A percentile compares a stretch with the other conserved stretches of the same genome.
phyloP scores from a whole-genome alignment of 192 early-diverging fungal genomes.

The Linnemannia schmuckeri region DNA sequence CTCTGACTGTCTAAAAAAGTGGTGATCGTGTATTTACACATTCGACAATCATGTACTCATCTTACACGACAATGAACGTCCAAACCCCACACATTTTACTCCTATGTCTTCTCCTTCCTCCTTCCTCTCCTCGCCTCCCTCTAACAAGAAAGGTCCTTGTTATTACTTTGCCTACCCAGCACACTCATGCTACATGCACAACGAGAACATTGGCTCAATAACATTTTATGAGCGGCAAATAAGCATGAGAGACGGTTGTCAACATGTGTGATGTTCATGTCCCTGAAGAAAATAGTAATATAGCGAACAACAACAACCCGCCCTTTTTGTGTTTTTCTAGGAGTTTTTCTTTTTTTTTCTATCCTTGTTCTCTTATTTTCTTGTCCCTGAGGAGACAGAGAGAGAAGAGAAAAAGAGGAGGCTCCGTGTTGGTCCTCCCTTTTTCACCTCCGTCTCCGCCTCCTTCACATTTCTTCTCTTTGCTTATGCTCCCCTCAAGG shows the following conservation, averaged over 20 bases:
- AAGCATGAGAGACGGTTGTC: neutral
- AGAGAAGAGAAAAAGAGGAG: neutral
- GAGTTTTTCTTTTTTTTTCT: neutral
- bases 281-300: neutral
- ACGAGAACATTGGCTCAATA: neutral
- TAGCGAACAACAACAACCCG: neutral
- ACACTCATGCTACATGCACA: neutral
- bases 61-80: neutral
- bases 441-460: neutral
- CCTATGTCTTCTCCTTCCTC: neutral
- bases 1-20: too few species aligned
- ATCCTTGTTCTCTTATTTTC: neutral
- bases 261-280: neutral
- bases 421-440: neutral
- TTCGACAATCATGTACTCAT: too few species aligned
- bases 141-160: neutral
- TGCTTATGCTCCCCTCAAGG: neutral
- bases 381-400: slow-evolving; percentile 3
- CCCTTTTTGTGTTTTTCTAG: neutral
- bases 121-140: neutral
- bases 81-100: neutral
- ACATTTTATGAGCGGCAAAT: slow-evolving; percentile 2
- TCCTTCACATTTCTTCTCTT: neutral
- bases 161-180: neutral
- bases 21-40: too few species aligned